Evolutionary conservation across 2,329 filamentous ascomycete genomes (phyloP), one percentile per base, ranked within the genome.

Genomic region (Immersiporthe knoxdaviesiana): DNA sequence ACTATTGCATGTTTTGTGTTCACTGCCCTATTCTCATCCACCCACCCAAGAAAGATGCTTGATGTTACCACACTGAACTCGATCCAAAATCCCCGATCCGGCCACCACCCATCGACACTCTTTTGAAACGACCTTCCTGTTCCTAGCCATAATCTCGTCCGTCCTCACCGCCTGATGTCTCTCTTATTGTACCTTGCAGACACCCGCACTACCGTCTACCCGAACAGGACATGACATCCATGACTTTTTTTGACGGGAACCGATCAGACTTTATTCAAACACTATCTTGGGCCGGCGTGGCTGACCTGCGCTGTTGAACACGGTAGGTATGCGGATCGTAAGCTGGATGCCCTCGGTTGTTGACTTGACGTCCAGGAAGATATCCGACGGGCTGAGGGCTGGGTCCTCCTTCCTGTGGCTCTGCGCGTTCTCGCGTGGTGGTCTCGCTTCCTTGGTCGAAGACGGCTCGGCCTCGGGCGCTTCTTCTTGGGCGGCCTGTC

Each of bases 331-430:
- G 73, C 85, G 84, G 72, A 87, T 87, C 35, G 83, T 86, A 66
- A 87, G 75, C 76, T 87, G 85, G 73, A 87, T 87, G 1, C 85
- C 85, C 66, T 87, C 85, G 54, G 81, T 85, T 5, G 85, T 88
- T 44, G 85, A 87, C 76, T 85, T 86, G 69, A 88, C 84, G 72
- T 88, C 85, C 68, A 88, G 74, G 72, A 84, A 87, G 37, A 88
- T 83, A 74, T 88, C 85, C 1, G 85, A 85, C 3, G 84, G 84
- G 70, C 79, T 81, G 24, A 64, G 30, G 30, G 68, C 54, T 41
- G 65, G 66, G 27, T 81, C 81, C 5, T 75, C 75, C 68, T 79
- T 82, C 61, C 79, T 80, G 71, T 79, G 80, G 5, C 73, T 75
- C 50, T 76, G 74, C 0, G 78, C 75, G 37, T 77, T 79, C 60